Conservation (phyloP, 2,329 filamentous ascomycete genomes). For the Aspergillus sp. region DNA sequence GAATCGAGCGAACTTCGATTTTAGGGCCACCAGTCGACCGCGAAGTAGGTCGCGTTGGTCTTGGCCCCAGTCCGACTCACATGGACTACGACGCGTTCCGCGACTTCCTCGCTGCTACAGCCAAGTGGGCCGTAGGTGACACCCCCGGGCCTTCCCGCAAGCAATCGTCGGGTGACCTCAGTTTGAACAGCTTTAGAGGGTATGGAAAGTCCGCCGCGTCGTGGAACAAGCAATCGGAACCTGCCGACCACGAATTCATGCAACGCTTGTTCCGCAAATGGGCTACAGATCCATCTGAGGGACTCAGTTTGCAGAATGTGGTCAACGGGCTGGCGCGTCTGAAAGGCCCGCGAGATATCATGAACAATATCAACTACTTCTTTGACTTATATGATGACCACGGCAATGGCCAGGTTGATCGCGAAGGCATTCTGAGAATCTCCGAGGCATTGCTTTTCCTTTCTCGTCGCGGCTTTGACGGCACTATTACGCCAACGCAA, state of each 20-base stretch:
- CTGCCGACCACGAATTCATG: constrained; percentile 94
- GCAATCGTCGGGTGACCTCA: constrained; percentile 50
- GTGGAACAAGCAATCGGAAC: constrained; percentile 62
- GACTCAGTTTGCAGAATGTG: constrained; percentile 84
- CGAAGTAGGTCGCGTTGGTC: constrained; percentile 81
- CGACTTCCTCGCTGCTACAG: constrained; percentile 85
- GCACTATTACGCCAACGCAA: constrained; percentile 65
- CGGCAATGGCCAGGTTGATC: constrained; percentile 84
- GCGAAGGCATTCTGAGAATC: constrained; percentile 91
- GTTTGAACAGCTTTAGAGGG: constrained; percentile 56
- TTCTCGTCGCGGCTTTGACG: constrained; percentile 81
- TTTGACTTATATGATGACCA: constrained; percentile 97
- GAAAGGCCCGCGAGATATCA: constrained; percentile 92
- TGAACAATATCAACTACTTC: constrained; percentile 97
- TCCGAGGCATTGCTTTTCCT: constrained; percentile 92
- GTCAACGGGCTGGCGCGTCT: constrained; percentile 87
- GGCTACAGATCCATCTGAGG: constrained; percentile 76
- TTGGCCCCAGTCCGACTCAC: constrained; percentile 83
- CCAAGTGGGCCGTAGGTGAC: constrained; percentile 92
- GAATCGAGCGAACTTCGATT: constrained; percentile 41
- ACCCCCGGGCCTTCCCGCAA: constrained; percentile 63
- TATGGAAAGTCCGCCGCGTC: constrained; percentile 50
- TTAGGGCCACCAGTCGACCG: constrained; percentile 54
- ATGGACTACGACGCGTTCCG: constrained; percentile 98
- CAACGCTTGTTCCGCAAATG: constrained; percentile 81